Percentiles rank a stretch among this genome's conserved stretches.
Conservation (phyloP, 257 asterid species). For the Linderniella brevidens region DNA sequence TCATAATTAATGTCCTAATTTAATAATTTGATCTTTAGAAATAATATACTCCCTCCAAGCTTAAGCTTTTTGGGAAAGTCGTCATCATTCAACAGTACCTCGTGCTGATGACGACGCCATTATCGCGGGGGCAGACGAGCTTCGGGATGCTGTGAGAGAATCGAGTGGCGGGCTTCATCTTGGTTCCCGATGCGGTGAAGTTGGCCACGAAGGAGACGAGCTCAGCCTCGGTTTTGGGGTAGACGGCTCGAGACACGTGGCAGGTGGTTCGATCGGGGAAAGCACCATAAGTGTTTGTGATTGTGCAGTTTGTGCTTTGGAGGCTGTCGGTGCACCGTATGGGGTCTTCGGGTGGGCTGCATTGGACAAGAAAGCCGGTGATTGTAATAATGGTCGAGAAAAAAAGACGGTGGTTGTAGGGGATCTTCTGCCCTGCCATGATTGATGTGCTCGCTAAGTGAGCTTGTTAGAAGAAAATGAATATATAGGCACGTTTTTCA, state of each 20-base stretch:
- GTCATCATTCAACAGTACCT: too few species aligned
- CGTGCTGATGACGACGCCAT: background rate
- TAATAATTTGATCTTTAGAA: too few species aligned
- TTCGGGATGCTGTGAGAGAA: constrained; percentile 55
- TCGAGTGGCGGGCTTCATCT: constrained; percentile 34
- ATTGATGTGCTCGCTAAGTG: too few species aligned
- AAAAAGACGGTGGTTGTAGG: too few species aligned
- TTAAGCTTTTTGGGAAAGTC: too few species aligned
- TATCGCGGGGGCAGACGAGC: constrained; percentile 32
- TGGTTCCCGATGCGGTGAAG: constrained; percentile 16
- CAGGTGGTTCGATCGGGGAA: constrained; percentile 44
- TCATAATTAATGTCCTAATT: too few species aligned
- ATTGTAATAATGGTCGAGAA: too few species aligned
- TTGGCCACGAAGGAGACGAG: constrained; percentile 26
- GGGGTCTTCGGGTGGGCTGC: constrained; percentile 44
- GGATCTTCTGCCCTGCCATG: too few species aligned
- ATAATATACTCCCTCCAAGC: too few species aligned
- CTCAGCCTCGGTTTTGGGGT: constrained; percentile 33
- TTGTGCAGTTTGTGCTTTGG: constrained; percentile 28
- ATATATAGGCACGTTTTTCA: too few species aligned
- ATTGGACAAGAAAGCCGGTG: constrained; percentile 2
- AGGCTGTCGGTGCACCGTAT: constrained; percentile 15
- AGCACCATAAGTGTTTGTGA: constrained; percentile 39
- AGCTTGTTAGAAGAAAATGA: too few species aligned
- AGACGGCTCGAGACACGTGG: constrained; percentile 27